Base-by-base conservation (phyloP, 768 basidiomycete genomes). In the Agaricus subrufescens region DNA sequence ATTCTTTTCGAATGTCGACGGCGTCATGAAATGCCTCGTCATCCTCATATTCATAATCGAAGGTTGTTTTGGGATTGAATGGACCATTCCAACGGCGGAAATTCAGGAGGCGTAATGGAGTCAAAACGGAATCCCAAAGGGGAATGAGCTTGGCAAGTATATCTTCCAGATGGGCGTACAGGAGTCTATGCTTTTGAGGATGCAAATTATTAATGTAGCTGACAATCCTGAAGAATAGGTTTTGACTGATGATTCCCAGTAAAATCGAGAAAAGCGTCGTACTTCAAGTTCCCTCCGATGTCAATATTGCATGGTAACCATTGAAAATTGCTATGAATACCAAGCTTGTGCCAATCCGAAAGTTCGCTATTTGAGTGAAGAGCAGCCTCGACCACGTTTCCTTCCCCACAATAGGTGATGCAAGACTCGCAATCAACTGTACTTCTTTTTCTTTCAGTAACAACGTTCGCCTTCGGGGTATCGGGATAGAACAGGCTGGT, bases 181-280 rank as follows among this genome's bases (percentile, higher is more conserved):
- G 58, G 23, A 62, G 45, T 44, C 29, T 19, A 52, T 64, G 61
- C 7, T 56, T 50, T 5, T 59, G 31, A 4, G 73, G 75, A 55
- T 75, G 67, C 8, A 77, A 62, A 50, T 73, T 74, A 58, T 76
- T 76, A 62, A 76, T 75, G 57, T 78, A 76, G 8, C 68, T 67
- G 15, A 50, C 58, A 31, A 70, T 66, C n/a, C 65, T 65, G 40
- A 1, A 9, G 6, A 23, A 12, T 31, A 23, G 6, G 29, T 30
- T 15, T 12, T 11, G 19, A 10, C 5, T 19, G 15, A 4, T 38
- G 37, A 19, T 38, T 27, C 3, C 27, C 15, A 26, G 19, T 19
- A 30, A 23, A 14, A 2, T 9, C 5, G 14, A 19, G n/a, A 19
- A 50, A 12, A 9, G 40, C 6, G 25, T 55, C 57, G 26, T 54